Percentiles rank a stretch among this genome's conserved stretches.
These are phyloP conservation scores for Triticum turgidum DNA, from an alignment of 176 grass and related monocot genomes.

Conservation along the genomic window DNA sequence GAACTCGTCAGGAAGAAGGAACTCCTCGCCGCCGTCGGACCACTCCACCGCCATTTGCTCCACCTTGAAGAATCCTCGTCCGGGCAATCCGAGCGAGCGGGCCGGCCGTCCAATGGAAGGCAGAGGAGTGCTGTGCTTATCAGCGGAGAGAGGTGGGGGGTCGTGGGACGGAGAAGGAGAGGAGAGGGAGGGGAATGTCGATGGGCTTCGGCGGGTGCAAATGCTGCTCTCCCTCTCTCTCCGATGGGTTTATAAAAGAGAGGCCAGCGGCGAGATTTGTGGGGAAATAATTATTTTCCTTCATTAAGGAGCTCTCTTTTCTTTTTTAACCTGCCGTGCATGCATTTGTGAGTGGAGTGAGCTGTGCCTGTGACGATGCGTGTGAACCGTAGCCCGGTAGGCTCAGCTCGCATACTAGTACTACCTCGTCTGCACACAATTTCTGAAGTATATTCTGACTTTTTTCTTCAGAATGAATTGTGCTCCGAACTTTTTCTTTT, in stretches of 20 bases:
- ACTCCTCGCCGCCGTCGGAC: slow-evolving; percentile 47
- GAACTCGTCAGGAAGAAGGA: slow-evolving; percentile 65
- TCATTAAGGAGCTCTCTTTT: not conserved
- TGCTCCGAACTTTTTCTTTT: no score
- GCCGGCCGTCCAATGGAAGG: no score
- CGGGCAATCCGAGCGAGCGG: no score
- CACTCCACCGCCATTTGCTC: slow-evolving; percentile 54
- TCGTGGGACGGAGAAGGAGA: slow-evolving; percentile 9
- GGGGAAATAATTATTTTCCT: not conserved
- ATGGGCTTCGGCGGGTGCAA: not conserved
- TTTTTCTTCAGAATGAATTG: not conserved
- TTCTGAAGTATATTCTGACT: not conserved
- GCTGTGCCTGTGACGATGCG: not conserved
- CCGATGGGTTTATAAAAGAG: slow-evolving; percentile 28
- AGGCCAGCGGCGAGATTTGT: not conserved
- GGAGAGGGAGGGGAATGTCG: slow-evolving; percentile 4
- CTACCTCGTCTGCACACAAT: no score
- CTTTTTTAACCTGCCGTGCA: not conserved
- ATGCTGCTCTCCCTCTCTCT: not conserved
- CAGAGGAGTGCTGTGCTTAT: not conserved
- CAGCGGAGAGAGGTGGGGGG: slow-evolving; percentile 15
- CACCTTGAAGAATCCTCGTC: not conserved
- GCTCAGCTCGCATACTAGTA: no score
- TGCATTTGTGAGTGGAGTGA: not conserved
- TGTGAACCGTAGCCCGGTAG: not conserved